phyloP scores from a whole-genome alignment of 345 rosid species.

The Ricinus communis region DNA sequence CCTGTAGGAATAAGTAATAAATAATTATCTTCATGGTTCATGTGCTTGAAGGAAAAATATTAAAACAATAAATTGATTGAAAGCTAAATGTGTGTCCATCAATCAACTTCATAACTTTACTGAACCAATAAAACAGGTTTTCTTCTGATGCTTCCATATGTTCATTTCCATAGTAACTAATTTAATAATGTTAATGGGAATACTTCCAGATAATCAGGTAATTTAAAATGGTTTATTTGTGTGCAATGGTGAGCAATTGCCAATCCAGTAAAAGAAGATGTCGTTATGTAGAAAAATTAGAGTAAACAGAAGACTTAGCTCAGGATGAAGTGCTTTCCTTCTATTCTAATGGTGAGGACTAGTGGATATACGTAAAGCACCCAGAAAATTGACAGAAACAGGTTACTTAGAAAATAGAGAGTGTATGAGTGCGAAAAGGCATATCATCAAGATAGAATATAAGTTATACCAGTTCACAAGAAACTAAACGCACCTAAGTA shows the following conservation, averaged over 20 bases:
- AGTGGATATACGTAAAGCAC: neutral
- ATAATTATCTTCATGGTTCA: neutral
- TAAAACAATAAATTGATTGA: neutral
- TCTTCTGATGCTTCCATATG: constrained; percentile 7
- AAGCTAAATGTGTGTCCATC: neutral
- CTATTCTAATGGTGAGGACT: neutral
- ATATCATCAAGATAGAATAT: neutral
- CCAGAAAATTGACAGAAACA: neutral
- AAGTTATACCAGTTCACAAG: constrained; percentile 5
- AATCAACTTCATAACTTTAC: neutral
- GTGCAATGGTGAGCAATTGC: neutral
- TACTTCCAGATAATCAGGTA: neutral
- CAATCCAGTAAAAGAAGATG: neutral
- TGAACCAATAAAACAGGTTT: neutral
- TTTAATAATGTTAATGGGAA: neutral
- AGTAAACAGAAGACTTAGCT: neutral
- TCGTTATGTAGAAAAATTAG: neutral
- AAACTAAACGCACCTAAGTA: constrained; percentile 64
- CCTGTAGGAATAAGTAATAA: constrained; percentile 45
- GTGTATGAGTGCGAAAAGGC: neutral
- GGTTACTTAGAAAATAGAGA: neutral
- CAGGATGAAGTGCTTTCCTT: neutral
- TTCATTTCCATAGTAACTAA: constrained; percentile 6
- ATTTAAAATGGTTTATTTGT: neutral
- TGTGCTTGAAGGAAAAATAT: constrained; percentile 12